Evolutionary conservation across 2,329 filamentous ascomycete species (phyloP), one percentile per base, ranked within the genome.

Genomic region (Penicillium expansum): DNA sequence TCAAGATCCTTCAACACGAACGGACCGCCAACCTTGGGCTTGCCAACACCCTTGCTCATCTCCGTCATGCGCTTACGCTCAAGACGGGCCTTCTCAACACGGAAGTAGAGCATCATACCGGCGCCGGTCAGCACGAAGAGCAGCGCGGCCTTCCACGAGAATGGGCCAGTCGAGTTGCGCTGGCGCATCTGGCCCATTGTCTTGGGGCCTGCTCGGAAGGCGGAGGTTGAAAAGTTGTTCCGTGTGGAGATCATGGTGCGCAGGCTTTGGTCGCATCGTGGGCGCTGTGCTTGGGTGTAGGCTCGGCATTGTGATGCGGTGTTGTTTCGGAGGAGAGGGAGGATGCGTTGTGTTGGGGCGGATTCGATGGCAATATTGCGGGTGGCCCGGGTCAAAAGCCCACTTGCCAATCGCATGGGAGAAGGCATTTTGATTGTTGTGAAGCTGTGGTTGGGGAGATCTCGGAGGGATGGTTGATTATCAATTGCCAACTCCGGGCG

Each of bases 31-130:
- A 99, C 92, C 79, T 96, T 95, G 33, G 94, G 94, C 71, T 85
- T 88, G 1, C 94, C 94, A 6, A 97, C 87, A 11, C 93, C 92
- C 79, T 99, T 99, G 63, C 89, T 89, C 66, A 93, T 89, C 71
- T 97, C 92, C 8, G 92, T 92, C 65, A 97, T 85, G 55, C 92
- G 84, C 79, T 92, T 90, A 61, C 92, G 85, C 72, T 94, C 87
- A 86, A 99, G 88, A 69, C 94, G 88, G 67, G 86, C 86, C 80
- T 97, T 97, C 76, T 99, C 94, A 68, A 87, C 86, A 69, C 92
- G 91, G 76, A 99, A 97, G 74, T 97, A 99, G 76, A 90, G 85
- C 59, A 92, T 86, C 68, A 99, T 82, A 29, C 86, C 88, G 13
- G 79, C 86, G 66, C 90, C 92, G 2, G 92, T 89, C 45, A 83